Conservation (phyloP, 2,329 filamentous ascomycete species). For the Exophiala oligosperma region DNA sequence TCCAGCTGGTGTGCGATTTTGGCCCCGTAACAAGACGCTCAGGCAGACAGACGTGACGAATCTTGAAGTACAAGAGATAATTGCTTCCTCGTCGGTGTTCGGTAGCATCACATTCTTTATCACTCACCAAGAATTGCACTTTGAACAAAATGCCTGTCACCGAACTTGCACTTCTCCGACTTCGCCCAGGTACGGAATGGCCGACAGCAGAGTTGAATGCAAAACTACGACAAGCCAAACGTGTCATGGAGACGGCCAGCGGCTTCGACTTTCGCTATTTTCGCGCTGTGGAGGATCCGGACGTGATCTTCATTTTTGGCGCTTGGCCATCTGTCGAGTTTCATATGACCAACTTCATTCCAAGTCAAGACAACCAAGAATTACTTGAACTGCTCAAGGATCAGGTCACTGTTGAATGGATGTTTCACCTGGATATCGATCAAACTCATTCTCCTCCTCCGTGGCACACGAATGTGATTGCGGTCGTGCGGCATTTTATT, state of each 20-base stretch:
- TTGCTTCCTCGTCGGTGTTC: background rate
- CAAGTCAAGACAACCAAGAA: slow-evolving; percentile 42
- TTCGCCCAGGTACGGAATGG: slow-evolving; percentile 32
- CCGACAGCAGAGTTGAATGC: slow-evolving; percentile 29
- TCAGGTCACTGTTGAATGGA: slow-evolving; percentile 42
- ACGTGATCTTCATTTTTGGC: slow-evolving; percentile 46
- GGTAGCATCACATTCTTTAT: background rate
- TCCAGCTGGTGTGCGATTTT: no score
- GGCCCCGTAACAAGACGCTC: background rate
- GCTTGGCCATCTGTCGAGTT: slow-evolving; percentile 46
- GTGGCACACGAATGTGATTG: slow-evolving; percentile 8
- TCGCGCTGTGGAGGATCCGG: slow-evolving; percentile 47
- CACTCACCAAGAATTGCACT: no score
- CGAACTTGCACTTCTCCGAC: slow-evolving; percentile 47
- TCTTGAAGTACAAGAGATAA: background rate
- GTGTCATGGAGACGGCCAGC: slow-evolving; percentile 40
- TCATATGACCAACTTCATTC: slow-evolving; percentile 46
- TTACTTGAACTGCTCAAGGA: slow-evolving; percentile 39
- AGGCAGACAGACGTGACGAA: slow-evolving; percentile 8
- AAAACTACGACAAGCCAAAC: slow-evolving; percentile 39
- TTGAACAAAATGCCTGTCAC: slow-evolving; percentile 39
- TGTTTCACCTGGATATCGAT: slow-evolving; percentile 46
- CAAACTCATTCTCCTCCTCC: slow-evolving; percentile 14
- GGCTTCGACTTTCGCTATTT: slow-evolving; percentile 40
- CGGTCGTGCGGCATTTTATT: slow-evolving; percentile 17